Conservation (phyloP, 1,284 basidiomycete species). For the Ganoderma leucocontextum region DNA sequence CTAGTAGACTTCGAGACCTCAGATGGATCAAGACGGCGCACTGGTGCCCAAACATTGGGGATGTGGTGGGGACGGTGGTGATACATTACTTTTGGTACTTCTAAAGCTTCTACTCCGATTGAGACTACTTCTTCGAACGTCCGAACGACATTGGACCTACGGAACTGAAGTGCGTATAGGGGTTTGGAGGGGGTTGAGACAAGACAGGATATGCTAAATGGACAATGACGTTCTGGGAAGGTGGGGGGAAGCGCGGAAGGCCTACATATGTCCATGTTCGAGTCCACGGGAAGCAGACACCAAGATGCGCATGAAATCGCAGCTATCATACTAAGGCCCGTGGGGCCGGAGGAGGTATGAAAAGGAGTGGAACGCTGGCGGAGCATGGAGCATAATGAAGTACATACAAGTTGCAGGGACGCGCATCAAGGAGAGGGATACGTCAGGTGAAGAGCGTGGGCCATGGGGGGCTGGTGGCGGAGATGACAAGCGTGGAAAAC, state of each 20-base stretch:
- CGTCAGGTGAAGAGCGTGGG: not conserved
- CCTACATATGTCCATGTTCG: conserved; percentile 1
- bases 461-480: conserved; percentile 5
- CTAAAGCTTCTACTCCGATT: not conserved
- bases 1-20: not conserved
- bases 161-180: not conserved
- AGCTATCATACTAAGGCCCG: not conserved
- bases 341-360: not conserved
- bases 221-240: not conserved
- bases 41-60: not conserved
- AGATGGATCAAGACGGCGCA: not conserved
- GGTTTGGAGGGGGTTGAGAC: conserved; percentile 1
- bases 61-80: not conserved
- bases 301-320: not conserved
- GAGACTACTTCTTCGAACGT: conserved; percentile 4
- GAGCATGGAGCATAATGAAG: conserved; percentile 11
- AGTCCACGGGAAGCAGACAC: not conserved
- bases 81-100: conserved; percentile 12
- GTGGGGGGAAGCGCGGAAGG: not conserved
- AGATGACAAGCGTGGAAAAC: conserved; percentile 6
- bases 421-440: not conserved
- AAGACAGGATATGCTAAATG: not conserved
- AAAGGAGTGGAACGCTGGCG: conserved; percentile 6
- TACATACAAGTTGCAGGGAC: conserved; percentile 4
- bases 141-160: not conserved